Evolutionary conservation across 208 protist species (phyloP).

Genomic region (Crithidia thermophila): DNA sequence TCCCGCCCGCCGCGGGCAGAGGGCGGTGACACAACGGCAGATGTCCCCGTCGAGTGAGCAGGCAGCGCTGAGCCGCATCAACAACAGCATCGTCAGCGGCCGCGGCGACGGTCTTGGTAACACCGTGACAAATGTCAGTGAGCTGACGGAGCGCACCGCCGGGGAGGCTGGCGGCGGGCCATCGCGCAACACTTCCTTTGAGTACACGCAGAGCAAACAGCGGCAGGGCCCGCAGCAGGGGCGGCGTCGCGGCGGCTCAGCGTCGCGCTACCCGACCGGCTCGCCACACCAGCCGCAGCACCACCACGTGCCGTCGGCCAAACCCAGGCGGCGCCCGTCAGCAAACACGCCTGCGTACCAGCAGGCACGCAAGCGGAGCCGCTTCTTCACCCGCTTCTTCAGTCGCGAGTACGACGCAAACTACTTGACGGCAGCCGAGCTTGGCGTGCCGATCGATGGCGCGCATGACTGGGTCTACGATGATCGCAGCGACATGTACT

Average conservation of each 20-base stretch:
- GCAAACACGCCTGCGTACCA: constrained; percentile 3
- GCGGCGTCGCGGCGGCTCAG: neutral
- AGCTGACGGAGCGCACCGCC: neutral
- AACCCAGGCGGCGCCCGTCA: neutral
- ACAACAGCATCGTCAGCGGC: too few relatives aligned
- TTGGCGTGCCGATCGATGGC: constrained; percentile 69
- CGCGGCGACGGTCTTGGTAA: neutral
- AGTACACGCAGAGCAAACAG: neutral
- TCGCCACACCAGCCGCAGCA: constrained; percentile 1
- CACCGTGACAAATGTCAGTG: neutral
- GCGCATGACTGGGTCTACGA: constrained; percentile 87
- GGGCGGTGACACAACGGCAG: too few relatives aligned
- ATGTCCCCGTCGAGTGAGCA: too few relatives aligned
- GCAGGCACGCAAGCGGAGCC: constrained; percentile 13
- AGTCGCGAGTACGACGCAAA: constrained; percentile 36
- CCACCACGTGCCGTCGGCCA: neutral
- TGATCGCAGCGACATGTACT: constrained; percentile 83
- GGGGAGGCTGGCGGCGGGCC: neutral
- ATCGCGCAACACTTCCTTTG: neutral
- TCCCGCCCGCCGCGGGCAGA: too few relatives aligned
- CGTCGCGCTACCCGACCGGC: neutral
- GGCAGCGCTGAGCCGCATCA: too few relatives aligned
- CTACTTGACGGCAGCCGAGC: constrained; percentile 73
- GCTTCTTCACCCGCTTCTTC: constrained; percentile 30
- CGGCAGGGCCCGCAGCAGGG: neutral